Percentiles rank a stretch among this genome's conserved stretches.
phyloP scores from a whole-genome alignment of 129 eudicot genomes.

The Artemisia argyi region DNA sequence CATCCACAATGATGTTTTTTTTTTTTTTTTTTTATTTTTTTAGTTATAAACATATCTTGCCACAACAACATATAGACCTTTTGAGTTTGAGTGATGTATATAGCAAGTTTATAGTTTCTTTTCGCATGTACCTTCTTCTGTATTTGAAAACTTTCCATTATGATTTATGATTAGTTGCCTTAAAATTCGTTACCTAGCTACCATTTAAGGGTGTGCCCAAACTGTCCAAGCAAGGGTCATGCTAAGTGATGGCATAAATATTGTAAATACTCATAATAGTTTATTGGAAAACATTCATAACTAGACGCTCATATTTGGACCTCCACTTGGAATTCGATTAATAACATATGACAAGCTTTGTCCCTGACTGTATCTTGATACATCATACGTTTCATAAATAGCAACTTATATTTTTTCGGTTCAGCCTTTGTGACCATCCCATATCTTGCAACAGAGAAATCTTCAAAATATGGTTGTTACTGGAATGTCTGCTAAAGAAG shows the following conservation, averaged over 20 bases:
- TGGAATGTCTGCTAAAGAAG: constrained; percentile 81
- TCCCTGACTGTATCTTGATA: not conserved
- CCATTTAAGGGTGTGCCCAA: too few species aligned
- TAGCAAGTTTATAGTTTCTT: not conserved
- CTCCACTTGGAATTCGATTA: not conserved
- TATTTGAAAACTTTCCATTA: not conserved
- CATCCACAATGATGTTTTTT: too few species aligned
- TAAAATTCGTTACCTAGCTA: too few species aligned
- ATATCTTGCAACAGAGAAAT: constrained; percentile 63
- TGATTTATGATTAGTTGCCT: not conserved
- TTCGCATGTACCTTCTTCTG: not conserved
- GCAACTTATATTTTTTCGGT: not conserved
- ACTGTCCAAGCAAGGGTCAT: too few species aligned
- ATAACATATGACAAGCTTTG: not conserved
- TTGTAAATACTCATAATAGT: too few species aligned
- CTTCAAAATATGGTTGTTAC: constrained; percentile 62
- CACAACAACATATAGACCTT: too few species aligned
- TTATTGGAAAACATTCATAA: not conserved
- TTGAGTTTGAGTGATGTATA: not conserved
- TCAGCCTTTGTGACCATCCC: not conserved
- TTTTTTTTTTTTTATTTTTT: too few species aligned
- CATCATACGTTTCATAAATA: too few species aligned
- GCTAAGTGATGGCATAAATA: too few species aligned
- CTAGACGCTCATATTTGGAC: too few species aligned
- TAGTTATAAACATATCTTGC: too few species aligned